Evolutionary conservation across 2,329 filamentous ascomycete genomes (phyloP).

Genomic region (Colletotrichum lindemuthianum): DNA sequence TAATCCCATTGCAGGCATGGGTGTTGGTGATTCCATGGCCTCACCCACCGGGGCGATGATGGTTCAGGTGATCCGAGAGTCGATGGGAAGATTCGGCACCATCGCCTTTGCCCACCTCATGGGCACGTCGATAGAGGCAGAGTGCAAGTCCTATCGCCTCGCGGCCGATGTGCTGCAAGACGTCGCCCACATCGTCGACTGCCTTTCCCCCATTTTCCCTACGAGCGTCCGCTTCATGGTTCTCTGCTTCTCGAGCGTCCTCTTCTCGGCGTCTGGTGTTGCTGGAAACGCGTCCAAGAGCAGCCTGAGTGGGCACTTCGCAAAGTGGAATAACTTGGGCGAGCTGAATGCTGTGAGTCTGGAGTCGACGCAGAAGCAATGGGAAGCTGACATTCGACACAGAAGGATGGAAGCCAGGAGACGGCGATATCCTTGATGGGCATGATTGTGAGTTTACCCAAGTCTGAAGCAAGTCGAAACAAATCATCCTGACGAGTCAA

Average conservation of each 20-base stretch:
- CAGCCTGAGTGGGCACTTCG: slow-evolving; percentile 32
- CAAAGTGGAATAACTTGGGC: slow-evolving; percentile 32
- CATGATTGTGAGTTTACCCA: slow-evolving; percentile 23
- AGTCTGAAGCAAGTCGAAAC: rapidly evolving
- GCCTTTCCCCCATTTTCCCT: slow-evolving; percentile 23
- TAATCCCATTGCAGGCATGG: slow-evolving; percentile 15
- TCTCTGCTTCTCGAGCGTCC: slow-evolving; percentile 23
- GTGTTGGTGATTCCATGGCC: slow-evolving; percentile 30
- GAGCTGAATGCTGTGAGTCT: slow-evolving; percentile 23
- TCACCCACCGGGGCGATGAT: slow-evolving; percentile 30
- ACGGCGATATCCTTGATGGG: slow-evolving; percentile 30
- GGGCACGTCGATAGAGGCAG: slow-evolving; percentile 31
- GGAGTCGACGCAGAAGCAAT: rapidly evolving
- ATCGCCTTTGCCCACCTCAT: slow-evolving; percentile 31
- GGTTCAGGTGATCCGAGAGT: slow-evolving; percentile 31
- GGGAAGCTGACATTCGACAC: background rate
- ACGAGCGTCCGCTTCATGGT: slow-evolving; percentile 3
- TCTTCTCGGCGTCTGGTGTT: slow-evolving; percentile 24
- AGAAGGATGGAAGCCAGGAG: slow-evolving; percentile 34
- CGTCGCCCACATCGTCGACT: slow-evolving; percentile 28
- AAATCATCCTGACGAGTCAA: background rate
- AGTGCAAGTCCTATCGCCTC: slow-evolving; percentile 31
- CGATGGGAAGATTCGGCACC: slow-evolving; percentile 29
- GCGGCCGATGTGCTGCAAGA: slow-evolving; percentile 19
- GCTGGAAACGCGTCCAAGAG: slow-evolving; percentile 33